These are phyloP conservation scores for Boletus huronensis DNA, from an alignment of 768 basidiomycete genomes.

Conservation along the genomic window DNA sequence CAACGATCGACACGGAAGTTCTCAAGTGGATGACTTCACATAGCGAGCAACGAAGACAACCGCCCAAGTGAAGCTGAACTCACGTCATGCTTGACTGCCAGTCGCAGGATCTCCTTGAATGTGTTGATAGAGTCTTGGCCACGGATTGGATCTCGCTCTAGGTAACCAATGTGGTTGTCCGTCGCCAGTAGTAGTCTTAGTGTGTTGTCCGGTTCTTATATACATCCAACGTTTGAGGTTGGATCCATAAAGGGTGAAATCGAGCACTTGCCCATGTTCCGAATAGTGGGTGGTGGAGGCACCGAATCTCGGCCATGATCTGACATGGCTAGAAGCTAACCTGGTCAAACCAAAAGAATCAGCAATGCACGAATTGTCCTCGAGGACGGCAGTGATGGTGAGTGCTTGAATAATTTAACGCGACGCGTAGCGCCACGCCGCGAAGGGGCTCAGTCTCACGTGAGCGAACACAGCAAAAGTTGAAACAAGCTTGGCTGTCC, in stretches of 20 bases:
- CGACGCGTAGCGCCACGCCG: slow-evolving; percentile 5
- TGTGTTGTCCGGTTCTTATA: slow-evolving; percentile 58
- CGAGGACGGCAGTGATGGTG: background rate
- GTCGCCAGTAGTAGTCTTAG: slow-evolving; percentile 87
- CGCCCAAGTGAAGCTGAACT: slow-evolving; percentile 27
- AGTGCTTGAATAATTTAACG: background rate
- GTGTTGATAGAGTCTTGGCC: slow-evolving; percentile 95
- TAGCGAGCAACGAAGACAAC: background rate
- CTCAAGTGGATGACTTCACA: background rate
- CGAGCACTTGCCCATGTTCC: slow-evolving; percentile 36
- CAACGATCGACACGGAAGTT: background rate
- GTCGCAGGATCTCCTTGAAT: slow-evolving; percentile 88
- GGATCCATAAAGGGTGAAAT: background rate
- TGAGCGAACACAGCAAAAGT: slow-evolving; percentile 5
- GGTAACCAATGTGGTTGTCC: slow-evolving; percentile 94
- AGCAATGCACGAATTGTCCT: background rate
- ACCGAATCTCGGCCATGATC: slow-evolving; percentile 24
- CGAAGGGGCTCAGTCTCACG: slow-evolving; percentile 11
- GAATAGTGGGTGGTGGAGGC: slow-evolving; percentile 35
- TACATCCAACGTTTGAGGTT: slow-evolving; percentile 1
- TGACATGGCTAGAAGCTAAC: slow-evolving; percentile 20
- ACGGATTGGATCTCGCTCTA: slow-evolving; percentile 90
- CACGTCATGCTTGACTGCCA: slow-evolving; percentile 87
- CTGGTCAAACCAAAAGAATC: background rate
- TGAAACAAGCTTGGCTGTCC: background rate